phyloP scores from a whole-genome alignment of 768 basidiomycete species.

The Russula griseocarnosa region DNA sequence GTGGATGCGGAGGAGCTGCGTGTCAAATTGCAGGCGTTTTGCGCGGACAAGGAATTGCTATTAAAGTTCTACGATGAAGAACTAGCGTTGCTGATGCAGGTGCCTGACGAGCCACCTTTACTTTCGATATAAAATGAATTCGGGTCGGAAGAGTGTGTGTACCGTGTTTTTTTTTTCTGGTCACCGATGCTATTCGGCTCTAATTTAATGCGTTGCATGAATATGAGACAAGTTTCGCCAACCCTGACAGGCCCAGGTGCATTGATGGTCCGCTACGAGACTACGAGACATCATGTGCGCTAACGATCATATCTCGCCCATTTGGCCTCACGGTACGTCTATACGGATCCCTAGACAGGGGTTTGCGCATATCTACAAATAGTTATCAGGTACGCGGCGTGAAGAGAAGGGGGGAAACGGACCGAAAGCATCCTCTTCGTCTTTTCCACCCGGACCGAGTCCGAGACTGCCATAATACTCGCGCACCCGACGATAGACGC shows the following conservation, averaged over 20 bases:
- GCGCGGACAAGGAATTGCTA: slow-evolving; percentile 37
- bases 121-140: slow-evolving; percentile 20
- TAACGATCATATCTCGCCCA: slow-evolving; percentile 69
- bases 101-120: slow-evolving; percentile 27
- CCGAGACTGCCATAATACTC: slow-evolving; percentile 87
- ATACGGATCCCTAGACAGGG: slow-evolving; percentile 55
- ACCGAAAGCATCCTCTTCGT: slow-evolving; percentile 93
- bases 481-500: slow-evolving; percentile 83
- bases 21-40: slow-evolving; percentile 37
- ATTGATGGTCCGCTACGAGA: background rate
- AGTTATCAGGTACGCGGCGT: no score
- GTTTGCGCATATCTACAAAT: slow-evolving; percentile 62
- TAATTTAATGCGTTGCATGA: background rate
- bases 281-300: slow-evolving; percentile 53
- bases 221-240: background rate
- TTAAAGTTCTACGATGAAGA: slow-evolving; percentile 33
- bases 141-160: background rate
- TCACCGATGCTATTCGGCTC: background rate
- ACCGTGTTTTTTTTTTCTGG: background rate
- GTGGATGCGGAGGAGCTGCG: slow-evolving; percentile 36
- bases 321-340: slow-evolving; percentile 67
- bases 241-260: background rate
- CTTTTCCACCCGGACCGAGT: slow-evolving; percentile 66
- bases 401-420: slow-evolving; percentile 34
- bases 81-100: slow-evolving; percentile 18